Evolutionary conservation across 768 basidiomycete species (phyloP).

Genomic region (Amanita rubescens): DNA sequence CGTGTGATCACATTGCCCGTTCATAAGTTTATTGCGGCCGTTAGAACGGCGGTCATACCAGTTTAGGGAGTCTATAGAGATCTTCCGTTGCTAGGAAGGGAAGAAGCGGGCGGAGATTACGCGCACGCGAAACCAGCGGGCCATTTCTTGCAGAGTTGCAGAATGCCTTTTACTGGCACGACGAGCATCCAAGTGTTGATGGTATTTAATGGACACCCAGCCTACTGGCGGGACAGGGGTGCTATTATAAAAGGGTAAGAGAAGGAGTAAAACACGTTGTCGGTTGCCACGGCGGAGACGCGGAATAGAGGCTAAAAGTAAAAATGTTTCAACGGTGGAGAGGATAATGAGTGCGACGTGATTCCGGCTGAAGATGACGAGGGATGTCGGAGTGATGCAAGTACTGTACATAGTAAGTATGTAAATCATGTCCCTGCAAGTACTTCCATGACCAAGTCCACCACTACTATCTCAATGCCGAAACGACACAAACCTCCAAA

Average conservation of each 20-base stretch:
- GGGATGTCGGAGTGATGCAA: not conserved
- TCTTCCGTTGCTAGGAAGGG: no score
- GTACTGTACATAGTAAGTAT: no score
- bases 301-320: not conserved
- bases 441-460: not conserved
- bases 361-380: not conserved
- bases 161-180: no score
- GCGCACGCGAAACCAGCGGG: no score
- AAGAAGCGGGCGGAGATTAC: no score
- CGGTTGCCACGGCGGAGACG: not conserved
- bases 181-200: no score
- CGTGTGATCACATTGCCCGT: constrained; percentile 15
- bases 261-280: not conserved
- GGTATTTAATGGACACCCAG: no score
- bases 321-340: not conserved
- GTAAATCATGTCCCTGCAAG: constrained; percentile 1
- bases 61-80: no score
- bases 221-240: no score
- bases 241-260: not conserved
- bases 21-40: no score
- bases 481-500: constrained; percentile 43
- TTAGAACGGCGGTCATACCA: no score
- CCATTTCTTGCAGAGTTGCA: no score
- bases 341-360: not conserved
- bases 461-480: not conserved